These are phyloP conservation scores for Phaeosphaeria sp. DNA, from an alignment of 2,329 filamentous ascomycete genomes.

Conservation along the genomic window DNA sequence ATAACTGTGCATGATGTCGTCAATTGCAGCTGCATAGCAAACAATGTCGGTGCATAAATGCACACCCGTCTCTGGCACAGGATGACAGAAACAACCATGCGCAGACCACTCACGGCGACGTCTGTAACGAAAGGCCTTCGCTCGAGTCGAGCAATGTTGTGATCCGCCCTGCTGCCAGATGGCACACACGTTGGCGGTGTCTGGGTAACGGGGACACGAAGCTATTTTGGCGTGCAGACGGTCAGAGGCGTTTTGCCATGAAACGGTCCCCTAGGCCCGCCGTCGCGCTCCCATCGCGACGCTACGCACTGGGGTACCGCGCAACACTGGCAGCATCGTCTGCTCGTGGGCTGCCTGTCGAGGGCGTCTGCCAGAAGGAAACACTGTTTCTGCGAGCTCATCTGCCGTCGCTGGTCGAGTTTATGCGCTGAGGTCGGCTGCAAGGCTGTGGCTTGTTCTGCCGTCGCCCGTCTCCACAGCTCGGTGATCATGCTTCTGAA, in stretches of 20 bases:
- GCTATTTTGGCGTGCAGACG: constrained; percentile 4
- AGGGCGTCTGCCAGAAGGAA: background rate
- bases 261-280: constrained; percentile 2
- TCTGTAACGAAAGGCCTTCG: background rate
- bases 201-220: constrained; percentile 1
- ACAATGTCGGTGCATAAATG: background rate
- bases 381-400: background rate
- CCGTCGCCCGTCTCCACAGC: constrained; percentile 7
- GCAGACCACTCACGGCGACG: background rate
- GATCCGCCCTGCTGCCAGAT: background rate
- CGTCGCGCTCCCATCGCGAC: background rate
- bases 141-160: background rate
- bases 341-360: background rate
- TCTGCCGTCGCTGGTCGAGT: background rate
- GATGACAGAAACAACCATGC: background rate
- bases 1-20: background rate
- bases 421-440: constrained; percentile 11
- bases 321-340: background rate
- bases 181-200: background rate
- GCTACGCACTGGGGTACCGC: background rate
- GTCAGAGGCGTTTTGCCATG: background rate
- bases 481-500: constrained; percentile 18
- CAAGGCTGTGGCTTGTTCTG: constrained; percentile 19
- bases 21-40: background rate
- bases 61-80: background rate